Conservation (phyloP, 148 eudicot species). For the Dysphania ambrosioides region DNA sequence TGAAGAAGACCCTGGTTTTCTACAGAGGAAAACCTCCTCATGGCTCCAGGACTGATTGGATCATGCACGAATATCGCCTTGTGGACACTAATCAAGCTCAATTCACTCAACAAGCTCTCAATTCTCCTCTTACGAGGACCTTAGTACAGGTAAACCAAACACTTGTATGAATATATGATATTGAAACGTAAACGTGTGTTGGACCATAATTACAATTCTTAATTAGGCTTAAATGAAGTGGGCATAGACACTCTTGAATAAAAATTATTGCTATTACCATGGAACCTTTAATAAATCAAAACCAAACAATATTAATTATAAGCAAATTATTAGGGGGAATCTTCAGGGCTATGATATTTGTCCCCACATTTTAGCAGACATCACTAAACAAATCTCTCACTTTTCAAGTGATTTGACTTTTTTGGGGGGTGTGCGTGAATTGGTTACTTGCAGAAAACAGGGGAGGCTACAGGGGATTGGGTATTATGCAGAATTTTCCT, state of each 20-base stretch:
- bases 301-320: conserved; percentile 23
- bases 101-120: not conserved
- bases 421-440: too few relatives aligned
- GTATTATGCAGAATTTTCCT: conserved; percentile 83
- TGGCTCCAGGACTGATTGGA: conserved; percentile 85
- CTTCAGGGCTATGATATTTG: conserved; percentile 28
- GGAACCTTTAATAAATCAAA: not conserved
- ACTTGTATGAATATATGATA: too few relatives aligned
- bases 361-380: conserved; percentile 20
- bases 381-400: conserved; percentile 14
- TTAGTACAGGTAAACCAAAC: conserved; percentile 30
- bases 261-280: not conserved
- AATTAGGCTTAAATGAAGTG: not conserved
- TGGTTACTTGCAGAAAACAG: conserved; percentile 27
- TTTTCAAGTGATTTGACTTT: conserved; percentile 27
- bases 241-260: not conserved
- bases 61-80: conserved; percentile 93
- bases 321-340: conserved; percentile 31
- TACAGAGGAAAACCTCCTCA: conserved; percentile 87
- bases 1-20: conserved; percentile 91
- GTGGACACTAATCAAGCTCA: conserved; percentile 8
- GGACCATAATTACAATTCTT: too few relatives aligned
- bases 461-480: conserved; percentile 53
- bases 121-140: conserved; percentile 5
- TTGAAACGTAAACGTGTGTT: too few relatives aligned